A percentile compares a stretch with the other conserved stretches of the same genome.
Evolutionary conservation across 1,284 basidiomycete genomes (phyloP).

Genomic region (Cutaneotrichosporon arboriforme): DNA sequence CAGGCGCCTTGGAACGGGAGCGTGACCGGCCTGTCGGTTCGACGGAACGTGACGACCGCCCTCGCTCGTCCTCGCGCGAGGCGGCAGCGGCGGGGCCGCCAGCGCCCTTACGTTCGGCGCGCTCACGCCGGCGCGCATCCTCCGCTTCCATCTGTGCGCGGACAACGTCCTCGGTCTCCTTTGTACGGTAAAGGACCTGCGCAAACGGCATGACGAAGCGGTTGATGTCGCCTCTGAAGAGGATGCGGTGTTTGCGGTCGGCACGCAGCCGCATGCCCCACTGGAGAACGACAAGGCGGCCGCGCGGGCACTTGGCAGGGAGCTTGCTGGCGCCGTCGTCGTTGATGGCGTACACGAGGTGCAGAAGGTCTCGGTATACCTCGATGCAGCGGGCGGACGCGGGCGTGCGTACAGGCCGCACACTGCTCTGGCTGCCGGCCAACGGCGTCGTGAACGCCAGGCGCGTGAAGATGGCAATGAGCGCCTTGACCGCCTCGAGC

Average conservation of each 20-base stretch:
- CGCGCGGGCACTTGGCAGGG: slow-evolving; percentile 54
- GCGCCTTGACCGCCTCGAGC: slow-evolving; percentile 43
- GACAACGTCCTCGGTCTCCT: slow-evolving; percentile 33
- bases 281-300: slow-evolving; percentile 70
- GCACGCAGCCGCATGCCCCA: slow-evolving; percentile 85
- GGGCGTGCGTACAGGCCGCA: slow-evolving; percentile 40
- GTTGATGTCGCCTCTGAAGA: slow-evolving; percentile 55
- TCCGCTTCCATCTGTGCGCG: slow-evolving; percentile 30
- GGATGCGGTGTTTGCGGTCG: slow-evolving; percentile 84
- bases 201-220: slow-evolving; percentile 43
- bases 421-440: slow-evolving; percentile 31
- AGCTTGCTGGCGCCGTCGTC: slow-evolving; percentile 25
- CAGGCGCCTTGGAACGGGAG: slow-evolving; percentile 59
- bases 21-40: slow-evolving; percentile 52
- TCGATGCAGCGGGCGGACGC: slow-evolving; percentile 48
- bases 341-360: slow-evolving; percentile 43
- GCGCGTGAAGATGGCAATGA: slow-evolving; percentile 51
- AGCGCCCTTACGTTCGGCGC: slow-evolving; percentile 3
- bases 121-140: slow-evolving; percentile 21
- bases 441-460: slow-evolving; percentile 43
- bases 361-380: slow-evolving; percentile 50
- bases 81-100: neutral
- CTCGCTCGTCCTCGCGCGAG: slow-evolving; percentile 29
- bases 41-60: slow-evolving; percentile 20
- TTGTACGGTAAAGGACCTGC: slow-evolving; percentile 43